Evolutionary conservation across 352 stramenopile species (phyloP), one percentile per base, ranked within the genome.

Genomic region (Pythium diclinum): DNA sequence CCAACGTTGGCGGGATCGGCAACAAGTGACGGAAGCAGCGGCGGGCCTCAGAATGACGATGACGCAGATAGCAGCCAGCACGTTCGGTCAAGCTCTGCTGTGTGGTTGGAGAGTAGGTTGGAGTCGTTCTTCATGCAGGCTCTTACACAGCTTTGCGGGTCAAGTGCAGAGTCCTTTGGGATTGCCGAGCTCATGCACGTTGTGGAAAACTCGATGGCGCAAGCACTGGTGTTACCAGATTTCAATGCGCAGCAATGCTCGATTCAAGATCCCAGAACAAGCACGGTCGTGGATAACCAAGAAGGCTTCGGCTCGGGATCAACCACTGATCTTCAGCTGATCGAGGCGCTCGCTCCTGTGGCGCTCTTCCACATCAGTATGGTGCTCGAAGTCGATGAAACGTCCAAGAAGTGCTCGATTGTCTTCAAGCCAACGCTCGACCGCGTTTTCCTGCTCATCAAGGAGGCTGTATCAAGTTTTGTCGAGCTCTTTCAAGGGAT

Each of bases 401-500:
- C 3, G 16, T 38, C 61, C 10, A 61, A 63, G 38, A 54, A 32
- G 5, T 68, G 52, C 33, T 25, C 59, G n/a, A 72, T 90, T 11
- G 59, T 30, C 8, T 77, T 83, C 16, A 71, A 74, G 9, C 81
- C 81, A 0, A 42, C 74, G 1, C 56, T 87, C 11, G 56, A 66
- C 17, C 56, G 64, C n/a, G 49, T 88, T 2, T 54, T 72, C 7
- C 21, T 34, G 0, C 56, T 67, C 0, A 55, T 89, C 9, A 61
- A 80, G 58, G 34, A 52, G 3, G 52, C 76, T 1, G 63, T 90
- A 11, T 56, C 44, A 1, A 68, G 61, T 7, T 80, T 87, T 23
- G 72, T 77, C 0, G 71, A 83, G 33, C 23, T 65, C 2, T 88
- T 87, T 28, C 71, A 68, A 3, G 46, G 63, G 0, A 72, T 90